Percentiles rank a stretch among this genome's conserved stretches.
Evolutionary conservation across 257 asterid species (phyloP).

Genomic region (Fraxinus cuspidata): DNA sequence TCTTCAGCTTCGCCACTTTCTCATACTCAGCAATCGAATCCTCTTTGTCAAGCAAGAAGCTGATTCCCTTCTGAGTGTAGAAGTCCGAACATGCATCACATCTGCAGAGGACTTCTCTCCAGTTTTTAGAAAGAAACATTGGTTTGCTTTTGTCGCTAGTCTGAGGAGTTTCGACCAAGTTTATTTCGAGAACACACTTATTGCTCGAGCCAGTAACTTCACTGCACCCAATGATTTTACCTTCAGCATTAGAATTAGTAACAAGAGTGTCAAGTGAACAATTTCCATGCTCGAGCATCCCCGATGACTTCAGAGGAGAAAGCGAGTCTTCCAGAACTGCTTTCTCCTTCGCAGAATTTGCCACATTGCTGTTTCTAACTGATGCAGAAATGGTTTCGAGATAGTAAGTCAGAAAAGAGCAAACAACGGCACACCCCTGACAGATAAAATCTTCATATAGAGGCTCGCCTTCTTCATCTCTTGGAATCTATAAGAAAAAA

Average conservation of each 20-base stretch:
- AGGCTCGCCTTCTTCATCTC: conserved; percentile 91
- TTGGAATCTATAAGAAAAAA: conserved; percentile 59
- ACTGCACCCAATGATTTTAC: conserved; percentile 27
- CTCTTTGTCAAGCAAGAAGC: conserved; percentile 75
- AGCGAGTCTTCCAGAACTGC: conserved; percentile 40
- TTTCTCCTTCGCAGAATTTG: conserved; percentile 40
- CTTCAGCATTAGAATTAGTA: conserved; percentile 19
- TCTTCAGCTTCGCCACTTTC: conserved; percentile 67
- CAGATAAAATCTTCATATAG: conserved; percentile 83
- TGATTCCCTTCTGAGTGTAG: conserved; percentile 58
- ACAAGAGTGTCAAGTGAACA: conserved; percentile 27
- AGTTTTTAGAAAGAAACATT: conserved; percentile 67
- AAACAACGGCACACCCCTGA: conserved; percentile 63
- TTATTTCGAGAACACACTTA: conserved; percentile 52
- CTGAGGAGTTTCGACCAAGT: conserved; percentile 43
- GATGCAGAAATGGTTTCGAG: conserved; percentile 50
- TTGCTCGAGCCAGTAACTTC: conserved; percentile 48
- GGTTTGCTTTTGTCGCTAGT: conserved; percentile 45
- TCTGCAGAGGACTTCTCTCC: conserved; percentile 81
- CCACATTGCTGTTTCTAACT: conserved; percentile 25
- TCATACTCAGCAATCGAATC: conserved; percentile 94
- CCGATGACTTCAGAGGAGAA: conserved; percentile 28
- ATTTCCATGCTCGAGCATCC: conserved; percentile 32
- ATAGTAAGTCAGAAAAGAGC: conserved; percentile 66
- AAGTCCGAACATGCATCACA: conserved; percentile 61